These are phyloP conservation scores for Tolypocladium nubicola DNA, from an alignment of 2,329 filamentous ascomycete species.

Conservation along the genomic window DNA sequence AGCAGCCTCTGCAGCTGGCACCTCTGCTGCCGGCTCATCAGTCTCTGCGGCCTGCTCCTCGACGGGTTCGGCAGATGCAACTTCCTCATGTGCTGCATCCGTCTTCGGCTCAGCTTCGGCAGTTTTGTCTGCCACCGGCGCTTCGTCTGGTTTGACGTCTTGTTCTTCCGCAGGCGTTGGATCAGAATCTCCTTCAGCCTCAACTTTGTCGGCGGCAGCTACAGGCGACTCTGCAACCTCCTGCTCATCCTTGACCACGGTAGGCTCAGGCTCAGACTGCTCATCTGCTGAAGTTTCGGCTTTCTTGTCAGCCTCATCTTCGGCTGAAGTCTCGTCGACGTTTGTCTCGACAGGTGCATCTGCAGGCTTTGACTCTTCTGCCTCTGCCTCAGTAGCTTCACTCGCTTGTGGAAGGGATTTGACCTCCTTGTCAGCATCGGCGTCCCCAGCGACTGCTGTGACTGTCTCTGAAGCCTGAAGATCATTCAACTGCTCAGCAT, in stretches of 20 bases:
- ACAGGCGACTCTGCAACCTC: constrained; percentile 1
- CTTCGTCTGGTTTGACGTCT: neutral
- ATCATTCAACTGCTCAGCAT: neutral
- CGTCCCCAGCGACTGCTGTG: neutral
- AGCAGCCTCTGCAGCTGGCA: neutral
- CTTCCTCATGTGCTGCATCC: neutral
- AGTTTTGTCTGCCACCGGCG: neutral
- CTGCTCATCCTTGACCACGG: constrained; percentile 6
- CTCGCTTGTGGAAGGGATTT: neutral
- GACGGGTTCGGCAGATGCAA: neutral
- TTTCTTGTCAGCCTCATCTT: neutral
- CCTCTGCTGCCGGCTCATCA: neutral
- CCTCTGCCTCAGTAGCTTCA: neutral
- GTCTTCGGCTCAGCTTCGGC: neutral
- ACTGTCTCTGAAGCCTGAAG: neutral
- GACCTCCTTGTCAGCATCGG: neutral
- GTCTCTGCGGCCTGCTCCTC: neutral
- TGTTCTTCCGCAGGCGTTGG: neutral
- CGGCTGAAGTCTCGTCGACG: neutral
- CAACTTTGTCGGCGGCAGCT: neutral
- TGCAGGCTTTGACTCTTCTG: neutral
- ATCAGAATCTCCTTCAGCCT: neutral
- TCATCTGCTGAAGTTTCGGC: neutral
- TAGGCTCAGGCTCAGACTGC: neutral
- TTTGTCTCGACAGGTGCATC: constrained; percentile 3